Evolutionary conservation across 2,329 filamentous ascomycete species (phyloP), one percentile per base, ranked within the genome.

Genomic region (Alternaria ventricosa): DNA sequence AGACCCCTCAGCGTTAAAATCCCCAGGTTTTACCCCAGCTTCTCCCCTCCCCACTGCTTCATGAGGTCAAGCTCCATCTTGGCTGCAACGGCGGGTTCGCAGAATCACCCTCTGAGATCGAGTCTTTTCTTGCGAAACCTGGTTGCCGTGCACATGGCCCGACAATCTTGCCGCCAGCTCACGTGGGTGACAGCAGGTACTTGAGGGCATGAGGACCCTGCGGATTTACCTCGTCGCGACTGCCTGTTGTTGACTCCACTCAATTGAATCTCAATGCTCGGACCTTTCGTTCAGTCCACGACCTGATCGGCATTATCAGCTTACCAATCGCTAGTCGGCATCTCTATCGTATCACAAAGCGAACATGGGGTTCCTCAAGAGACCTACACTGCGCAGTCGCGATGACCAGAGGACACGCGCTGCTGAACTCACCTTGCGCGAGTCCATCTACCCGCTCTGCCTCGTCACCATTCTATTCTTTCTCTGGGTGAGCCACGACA

Each of bases 391-490:
- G 45, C 76, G 73, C 60, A 71, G 70, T 47, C 72, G 75, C 60
- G 76, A 79, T 57, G 79, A 82, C 60, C 78, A 82, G 71, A 80
- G 85, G 57, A 88, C 86, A 4, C 83, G 80, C 22, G 86, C 86
- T 20, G 83, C 86, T n/a, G 85, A 91, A 76, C 82, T 93, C 65
- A 92, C 89, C 0, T 76, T 92, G 28, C 83, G 88, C 56, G 84
- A 91, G 72, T 92, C 90, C 12, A 83, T 93, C 57, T 86, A 87
- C 69, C 91, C 90, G 4, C 84, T 92, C 49, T 82, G 83, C 58
- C 84, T 93, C 5, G 90, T 92, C 55, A 90, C 88, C 0, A 81
- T 89, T 51, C 79, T 90, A 1, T 90, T 90, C 80, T 89, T 90
- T 75, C 83, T 90, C 22, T 89, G 87, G 87, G 86, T 83, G 75